Evolutionary conservation across 139 green algal genomes (phyloP), one percentile per base, ranked within the genome.

Genomic region (Chlorella ohadii): DNA sequence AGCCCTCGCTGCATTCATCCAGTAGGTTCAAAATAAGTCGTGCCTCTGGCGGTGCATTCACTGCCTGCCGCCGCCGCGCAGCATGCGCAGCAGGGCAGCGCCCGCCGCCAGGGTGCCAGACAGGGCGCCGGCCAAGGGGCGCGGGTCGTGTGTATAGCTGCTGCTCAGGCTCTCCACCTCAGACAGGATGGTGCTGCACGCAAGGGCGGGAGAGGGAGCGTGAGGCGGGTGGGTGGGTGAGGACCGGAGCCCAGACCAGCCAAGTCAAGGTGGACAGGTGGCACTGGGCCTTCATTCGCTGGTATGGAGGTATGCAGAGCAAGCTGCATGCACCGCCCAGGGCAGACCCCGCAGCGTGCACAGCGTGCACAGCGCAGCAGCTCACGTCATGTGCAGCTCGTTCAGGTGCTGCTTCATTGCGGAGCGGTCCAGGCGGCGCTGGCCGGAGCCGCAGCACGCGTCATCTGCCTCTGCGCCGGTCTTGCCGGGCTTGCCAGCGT

Each of bases 311-410:
- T n/a, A n/a, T n/a, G n/a, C n/a, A n/a, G n/a, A n/a, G n/a, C n/a
- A n/a, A n/a, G n/a, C n/a, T n/a, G n/a, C n/a, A n/a, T n/a, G n/a
- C n/a, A n/a, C n/a, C n/a, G n/a, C n/a, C n/a, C n/a, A n/a, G n/a
- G n/a, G n/a, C n/a, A n/a, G n/a, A n/a, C n/a, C n/a, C n/a, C n/a
- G 44, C 44, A 51, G 44, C 44, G 9, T 51, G 44, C 44, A 51
- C 44, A 51, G 44, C 44, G 44, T 9, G 9, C 44, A 6, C 44
- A 6, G 7, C 9, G 44, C 44, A 6, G 44, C 70, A 16, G 12
- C 72, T 78, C 72, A 78, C 72, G 72, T 64, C n/a, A 80, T 68
- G 74, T 80, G 74, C 74, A 80, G 36, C 41, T 67, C 74, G 31
- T 47, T 34, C 33, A 80, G 55, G 7, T 80, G 51, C 33, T 67